Base-by-base conservation (phyloP, 768 basidiomycete species). In the Lentinula aciculospora region DNA sequence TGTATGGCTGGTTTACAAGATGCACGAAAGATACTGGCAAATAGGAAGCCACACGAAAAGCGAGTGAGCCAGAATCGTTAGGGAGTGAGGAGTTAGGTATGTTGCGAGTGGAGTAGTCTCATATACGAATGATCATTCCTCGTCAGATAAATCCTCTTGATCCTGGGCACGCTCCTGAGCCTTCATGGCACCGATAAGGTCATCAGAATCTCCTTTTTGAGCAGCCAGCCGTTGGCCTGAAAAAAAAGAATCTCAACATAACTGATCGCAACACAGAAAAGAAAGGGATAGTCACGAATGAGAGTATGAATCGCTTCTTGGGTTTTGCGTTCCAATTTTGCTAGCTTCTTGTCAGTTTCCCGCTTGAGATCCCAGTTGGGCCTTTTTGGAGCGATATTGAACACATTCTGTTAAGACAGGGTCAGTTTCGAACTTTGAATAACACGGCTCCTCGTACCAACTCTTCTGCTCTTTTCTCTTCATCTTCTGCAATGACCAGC, bases 301-400 rank as follows among this genome's bases (percentile, higher is more conserved):
- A 98, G 80, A 2, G 86, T 89, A 65, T 95, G 92, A 61, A 98
- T 91, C 4, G 94, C 84, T 70, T 95, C 91, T 60, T 95, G 91
- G 1, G 94, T 97, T 72, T 85, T 88, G 64, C 92, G 76, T 66
- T 97, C 94, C n/a, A 98, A 77, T 67, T 86, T 94, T 7, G 86
- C 81, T 47, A 94, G 71, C 69, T 92, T 94, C 75, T 89, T 92
- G 58, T 95, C 92, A 74, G 95, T 85, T 65, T 98, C 94, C 58
- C 94, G 84, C 70, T 94, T 95, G 65, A 97, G 76, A 69, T 96
- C 94, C 94, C 94, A 96, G 71, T 96, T 98, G 9, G 92, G 87
- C 47, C 94, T 82, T 79, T 95, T 98, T 3, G 97, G 97, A 23
- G 94, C 95, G 64, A 99, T 98, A 68, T 97, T 98, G 69, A 97